These are phyloP conservation scores for Agaricus sinodeliciosus DNA, from an alignment of 768 basidiomycete species.

Conservation along the genomic window DNA sequence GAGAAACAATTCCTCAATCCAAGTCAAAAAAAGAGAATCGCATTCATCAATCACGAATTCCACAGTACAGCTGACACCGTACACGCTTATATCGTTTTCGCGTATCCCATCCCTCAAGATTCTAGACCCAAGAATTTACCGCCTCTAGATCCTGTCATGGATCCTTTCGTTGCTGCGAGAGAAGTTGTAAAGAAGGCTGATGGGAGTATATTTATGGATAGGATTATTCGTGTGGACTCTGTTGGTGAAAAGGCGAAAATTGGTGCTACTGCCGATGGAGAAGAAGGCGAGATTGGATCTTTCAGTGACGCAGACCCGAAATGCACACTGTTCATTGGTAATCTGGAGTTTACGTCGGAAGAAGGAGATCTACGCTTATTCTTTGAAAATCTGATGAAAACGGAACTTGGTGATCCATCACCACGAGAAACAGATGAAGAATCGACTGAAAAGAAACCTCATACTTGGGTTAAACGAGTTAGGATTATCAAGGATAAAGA, in stretches of 20 bases:
- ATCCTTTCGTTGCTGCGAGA: constrained; percentile 67
- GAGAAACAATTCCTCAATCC: constrained; percentile 70
- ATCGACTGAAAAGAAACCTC: constrained; percentile 26
- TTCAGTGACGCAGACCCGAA: constrained; percentile 59
- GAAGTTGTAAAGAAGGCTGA: constrained; percentile 55
- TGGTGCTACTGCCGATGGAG: constrained; percentile 14
- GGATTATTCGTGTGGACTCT: constrained; percentile 74
- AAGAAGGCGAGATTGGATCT: background rate
- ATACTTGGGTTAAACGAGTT: constrained; percentile 75
- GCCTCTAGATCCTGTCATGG: constrained; percentile 40
- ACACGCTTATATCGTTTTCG: constrained; percentile 91
- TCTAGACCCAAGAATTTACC: constrained; percentile 44
- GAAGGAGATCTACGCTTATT: constrained; percentile 86
- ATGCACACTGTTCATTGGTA: constrained; percentile 84
- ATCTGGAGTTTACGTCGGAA: constrained; percentile 84
- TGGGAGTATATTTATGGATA: constrained; percentile 67
- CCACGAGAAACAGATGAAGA: constrained; percentile 17
- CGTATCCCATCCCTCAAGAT: constrained; percentile 45
- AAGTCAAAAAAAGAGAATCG: constrained; percentile 86
- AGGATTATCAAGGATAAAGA: constrained; percentile 85
- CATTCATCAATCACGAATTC: constrained; percentile 90
- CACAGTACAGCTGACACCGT: constrained; percentile 70
- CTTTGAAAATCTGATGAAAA: constrained; percentile 71
- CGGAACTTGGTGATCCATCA: constrained; percentile 60
- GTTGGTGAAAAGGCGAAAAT: constrained; percentile 29